Evolutionary conservation across 441 rosid species (phyloP).

Genomic region (Jatropha podagrica): DNA sequence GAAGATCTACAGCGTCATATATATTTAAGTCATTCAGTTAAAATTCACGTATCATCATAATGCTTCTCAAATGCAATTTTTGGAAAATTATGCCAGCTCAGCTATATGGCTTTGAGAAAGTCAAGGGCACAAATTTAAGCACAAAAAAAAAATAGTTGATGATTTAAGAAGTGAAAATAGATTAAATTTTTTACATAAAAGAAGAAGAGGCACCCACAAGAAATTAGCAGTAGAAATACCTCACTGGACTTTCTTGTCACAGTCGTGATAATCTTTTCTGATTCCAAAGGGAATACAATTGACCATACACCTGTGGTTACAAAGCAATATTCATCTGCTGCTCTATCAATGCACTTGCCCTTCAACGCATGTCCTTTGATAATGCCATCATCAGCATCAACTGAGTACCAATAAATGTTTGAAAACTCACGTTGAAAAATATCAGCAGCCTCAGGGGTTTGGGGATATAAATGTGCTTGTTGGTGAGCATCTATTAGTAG

Average conservation of each 20-base stretch:
- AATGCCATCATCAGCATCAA: conserved; percentile 63
- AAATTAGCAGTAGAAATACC: conserved; percentile 41
- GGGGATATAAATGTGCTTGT: conserved; percentile 85
- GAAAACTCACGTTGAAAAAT: conserved; percentile 68
- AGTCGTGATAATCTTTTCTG: conserved; percentile 84
- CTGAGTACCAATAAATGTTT: conserved; percentile 90
- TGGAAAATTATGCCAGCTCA: not conserved
- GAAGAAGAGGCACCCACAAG: not conserved
- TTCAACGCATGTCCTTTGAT: conserved; percentile 80
- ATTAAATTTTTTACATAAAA: not conserved
- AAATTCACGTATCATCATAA: conserved; percentile 1
- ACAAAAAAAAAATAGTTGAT: not conserved
- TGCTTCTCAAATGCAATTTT: not conserved
- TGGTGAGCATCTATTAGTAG: conserved; percentile 66
- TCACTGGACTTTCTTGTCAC: conserved; percentile 73
- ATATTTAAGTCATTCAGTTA: not conserved
- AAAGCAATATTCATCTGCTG: conserved; percentile 73
- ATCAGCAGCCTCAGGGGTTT: conserved; percentile 64
- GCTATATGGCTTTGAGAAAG: not conserved
- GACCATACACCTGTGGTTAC: conserved; percentile 84
- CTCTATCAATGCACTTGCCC: conserved; percentile 53
- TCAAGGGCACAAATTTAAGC: conserved; percentile 6
- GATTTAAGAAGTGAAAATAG: not conserved
- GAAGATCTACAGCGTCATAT: not conserved
- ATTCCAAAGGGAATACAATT: conserved; percentile 78